Evolutionary conservation across 495 filamentous ascomycete species (phyloP), one percentile per base, ranked within the genome.

Genomic region (Thozetella sp.): DNA sequence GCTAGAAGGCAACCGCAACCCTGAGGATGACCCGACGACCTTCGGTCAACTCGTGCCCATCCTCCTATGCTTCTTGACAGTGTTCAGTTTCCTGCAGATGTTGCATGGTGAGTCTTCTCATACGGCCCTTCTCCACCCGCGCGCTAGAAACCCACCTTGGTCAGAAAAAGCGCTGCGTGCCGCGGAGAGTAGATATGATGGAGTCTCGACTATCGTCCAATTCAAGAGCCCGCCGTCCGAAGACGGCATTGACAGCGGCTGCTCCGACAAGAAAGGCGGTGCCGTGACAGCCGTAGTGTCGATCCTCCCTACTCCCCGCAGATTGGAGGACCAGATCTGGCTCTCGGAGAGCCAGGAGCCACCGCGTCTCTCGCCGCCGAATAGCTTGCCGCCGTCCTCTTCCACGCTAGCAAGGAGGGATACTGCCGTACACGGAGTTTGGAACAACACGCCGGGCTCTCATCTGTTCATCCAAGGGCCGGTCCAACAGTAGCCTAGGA

Each of bases 1-100:
- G 25, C 52, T 50, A 23, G 45, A 45, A 30, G 40, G 26, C 45
- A n/a, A 2, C 6, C 17, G 58, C 20, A 74, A 70, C 56, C 62
- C 63, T 2, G 72, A 76, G 40, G 66, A 73, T 50, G 72, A 76
- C 50, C 56, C 69, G 6, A 67, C 63, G 17, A 71, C 68, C n/a
- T 76, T 76, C 19, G 72, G 73, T 19, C 73, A 76, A 55, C 70
- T 76, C 17, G 71, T 76, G 20, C 73, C 73, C 19, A 65, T 76
- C 23, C 55, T 76, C 15, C 60, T 73, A n/a, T 68, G 64, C 11
- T 63, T 57, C 20, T 51, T 76, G 56, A 73, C 69, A 23, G 19
- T 76, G 4, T 74, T 76, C 25, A 66, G 67, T 53, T 72, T 76
- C 25, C 45, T 67, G 52, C 72, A 76, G 52, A 62, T 71, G 12